A percentile compares a stretch with the other conserved stretches of the same genome.
Evolutionary conservation across 805 yeast genomes (phyloP).

Genomic region (Metschnikowia henanensis): DNA sequence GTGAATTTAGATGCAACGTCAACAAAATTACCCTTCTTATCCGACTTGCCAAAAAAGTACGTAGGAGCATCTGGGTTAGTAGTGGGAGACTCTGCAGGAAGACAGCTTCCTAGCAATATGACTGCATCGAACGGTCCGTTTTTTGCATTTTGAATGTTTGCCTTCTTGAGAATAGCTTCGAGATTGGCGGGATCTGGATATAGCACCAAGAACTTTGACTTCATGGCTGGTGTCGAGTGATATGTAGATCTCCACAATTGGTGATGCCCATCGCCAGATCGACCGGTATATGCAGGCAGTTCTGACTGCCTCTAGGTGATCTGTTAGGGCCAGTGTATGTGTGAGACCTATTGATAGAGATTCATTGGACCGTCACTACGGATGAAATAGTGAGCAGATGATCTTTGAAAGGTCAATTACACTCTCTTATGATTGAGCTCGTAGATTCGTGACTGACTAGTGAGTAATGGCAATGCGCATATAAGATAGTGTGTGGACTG

Average conservation of each 20-base stretch:
- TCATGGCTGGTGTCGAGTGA: constrained; percentile 1
- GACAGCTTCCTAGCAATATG: constrained; percentile 46
- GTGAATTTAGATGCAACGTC: constrained; percentile 28
- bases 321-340: too few species aligned
- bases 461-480: too few species aligned
- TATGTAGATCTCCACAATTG: background rate
- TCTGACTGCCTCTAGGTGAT: too few species aligned
- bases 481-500: too few species aligned
- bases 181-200: constrained; percentile 45
- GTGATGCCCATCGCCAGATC: too few species aligned
- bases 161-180: constrained; percentile 43
- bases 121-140: constrained; percentile 68
- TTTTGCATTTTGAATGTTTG: constrained; percentile 50
- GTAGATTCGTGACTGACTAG: too few species aligned
- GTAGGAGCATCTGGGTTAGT: constrained; percentile 23
- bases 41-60: constrained; percentile 23
- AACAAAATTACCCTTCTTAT: constrained; percentile 21
- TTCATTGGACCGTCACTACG: too few species aligned
- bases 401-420: too few species aligned
- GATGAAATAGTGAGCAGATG: too few species aligned
- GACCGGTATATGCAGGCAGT: background rate
- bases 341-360: too few species aligned
- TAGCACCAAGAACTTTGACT: constrained; percentile 41
- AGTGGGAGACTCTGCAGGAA: constrained; percentile 19
- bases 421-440: too few species aligned